Evolutionary conservation across 2,329 filamentous ascomycete species (phyloP).

Genomic region (Stachybotrys echinatus): DNA sequence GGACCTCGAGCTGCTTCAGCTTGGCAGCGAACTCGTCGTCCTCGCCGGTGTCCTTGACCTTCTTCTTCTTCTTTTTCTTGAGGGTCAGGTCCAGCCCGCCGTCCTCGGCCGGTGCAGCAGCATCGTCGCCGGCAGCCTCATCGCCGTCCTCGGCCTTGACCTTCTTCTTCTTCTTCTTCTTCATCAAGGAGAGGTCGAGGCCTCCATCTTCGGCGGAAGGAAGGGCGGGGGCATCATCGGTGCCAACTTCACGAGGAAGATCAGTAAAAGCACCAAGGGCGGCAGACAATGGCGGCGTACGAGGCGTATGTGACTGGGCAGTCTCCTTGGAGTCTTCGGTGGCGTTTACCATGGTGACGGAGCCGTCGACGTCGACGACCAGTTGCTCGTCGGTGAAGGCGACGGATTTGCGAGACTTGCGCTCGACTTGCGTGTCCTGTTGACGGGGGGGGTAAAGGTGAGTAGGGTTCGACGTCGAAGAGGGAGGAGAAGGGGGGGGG

Average conservation of each 20-base stretch:
- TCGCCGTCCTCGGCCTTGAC: constrained; percentile 35
- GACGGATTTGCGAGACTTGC: constrained; percentile 86
- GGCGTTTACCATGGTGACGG: constrained; percentile 70
- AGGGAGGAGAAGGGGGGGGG: constrained; percentile 4
- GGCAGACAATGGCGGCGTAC: constrained; percentile 56
- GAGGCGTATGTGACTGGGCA: constrained; percentile 71
- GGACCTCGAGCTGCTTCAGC: constrained; percentile 56
- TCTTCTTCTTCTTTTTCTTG: constrained; percentile 77
- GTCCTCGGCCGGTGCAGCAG: constrained; percentile 38
- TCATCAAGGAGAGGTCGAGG: constrained; percentile 60
- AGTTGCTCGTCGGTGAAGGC: constrained; percentile 84
- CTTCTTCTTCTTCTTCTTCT: constrained; percentile 76
- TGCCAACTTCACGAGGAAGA: constrained; percentile 34
- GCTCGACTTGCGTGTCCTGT: constrained; percentile 35
- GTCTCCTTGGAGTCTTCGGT: constrained; percentile 73
- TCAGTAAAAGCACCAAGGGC: constrained; percentile 52
- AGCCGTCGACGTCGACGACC: constrained; percentile 85
- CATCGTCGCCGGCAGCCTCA: constrained; percentile 39
- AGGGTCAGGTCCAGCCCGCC: constrained; percentile 52
- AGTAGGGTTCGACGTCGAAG: constrained; percentile 7
- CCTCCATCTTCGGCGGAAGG: constrained; percentile 44
- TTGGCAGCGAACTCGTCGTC: constrained; percentile 58
- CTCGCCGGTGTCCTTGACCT: constrained; percentile 56
- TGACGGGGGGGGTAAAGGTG: constrained; percentile 12
- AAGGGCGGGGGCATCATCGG: constrained; percentile 36